A percentile compares a stretch with the other conserved stretches of the same genome.
These are phyloP conservation scores for Aurifilum marmelostoma DNA, from an alignment of 2,329 filamentous ascomycete species.

Conservation along the genomic window DNA sequence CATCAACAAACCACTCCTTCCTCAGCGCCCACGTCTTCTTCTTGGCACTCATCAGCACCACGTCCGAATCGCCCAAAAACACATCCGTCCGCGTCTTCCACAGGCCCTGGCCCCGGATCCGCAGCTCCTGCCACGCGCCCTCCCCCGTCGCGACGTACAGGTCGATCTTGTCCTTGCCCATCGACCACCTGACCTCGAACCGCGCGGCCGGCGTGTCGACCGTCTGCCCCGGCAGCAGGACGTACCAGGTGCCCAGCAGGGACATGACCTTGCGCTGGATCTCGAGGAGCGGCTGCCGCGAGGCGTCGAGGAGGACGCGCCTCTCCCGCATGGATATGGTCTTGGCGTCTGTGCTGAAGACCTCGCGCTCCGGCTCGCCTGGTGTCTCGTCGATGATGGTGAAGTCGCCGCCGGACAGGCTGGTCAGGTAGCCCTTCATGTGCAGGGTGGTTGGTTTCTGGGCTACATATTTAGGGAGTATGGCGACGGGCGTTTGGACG, in stretches of 20 bases:
- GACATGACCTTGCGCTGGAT: constrained; percentile 3
- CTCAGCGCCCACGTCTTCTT: background rate
- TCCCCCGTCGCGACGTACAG: background rate
- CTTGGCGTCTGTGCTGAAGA: constrained; percentile 11
- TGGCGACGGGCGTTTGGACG: background rate
- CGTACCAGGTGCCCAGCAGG: background rate
- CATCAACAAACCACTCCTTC: background rate
- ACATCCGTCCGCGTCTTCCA: background rate
- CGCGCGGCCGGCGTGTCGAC: background rate
- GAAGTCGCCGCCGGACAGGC: constrained; percentile 2
- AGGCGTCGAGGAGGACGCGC: constrained; percentile 2
- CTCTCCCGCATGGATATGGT: background rate
- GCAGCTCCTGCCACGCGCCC: background rate
- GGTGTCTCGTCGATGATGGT: constrained; percentile 8
- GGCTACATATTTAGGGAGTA: constrained; percentile 1
- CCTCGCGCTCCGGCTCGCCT: background rate
- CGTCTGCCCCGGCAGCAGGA: constrained; percentile 8
- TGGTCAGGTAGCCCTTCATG: background rate
- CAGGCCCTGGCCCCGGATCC: background rate
- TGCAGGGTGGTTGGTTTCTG: constrained; percentile 2
- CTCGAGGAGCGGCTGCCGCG: background rate
- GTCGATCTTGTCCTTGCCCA: background rate
- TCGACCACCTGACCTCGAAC: background rate
- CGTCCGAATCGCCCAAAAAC: background rate
- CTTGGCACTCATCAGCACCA: background rate